Base-by-base conservation (phyloP, 306 rosid species). In the Cucurbita moschata region DNA sequence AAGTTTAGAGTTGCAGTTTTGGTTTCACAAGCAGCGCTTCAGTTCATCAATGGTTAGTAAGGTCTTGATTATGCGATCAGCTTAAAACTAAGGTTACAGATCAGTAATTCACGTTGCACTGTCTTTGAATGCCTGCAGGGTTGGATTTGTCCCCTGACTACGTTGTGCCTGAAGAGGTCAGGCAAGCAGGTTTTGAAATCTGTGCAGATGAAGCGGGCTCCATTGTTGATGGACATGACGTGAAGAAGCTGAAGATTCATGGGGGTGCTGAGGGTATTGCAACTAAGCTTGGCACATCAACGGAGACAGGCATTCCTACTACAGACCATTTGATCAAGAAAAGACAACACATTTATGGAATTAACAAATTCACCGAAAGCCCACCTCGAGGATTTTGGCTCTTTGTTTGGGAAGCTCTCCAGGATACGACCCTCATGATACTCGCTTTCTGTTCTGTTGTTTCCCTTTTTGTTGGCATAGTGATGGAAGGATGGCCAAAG, bases 1-100 rank as follows among this genome's bases (percentile, higher is more conserved):
- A 94, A 94, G 85, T 91, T 94, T 82, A 85, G 97, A 88, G 96
- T 94, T 76, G 99, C 99, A 70, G 94, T 94, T 81, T 82, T 94
- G 88, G 99, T 94, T 78, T 94, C 99, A 44, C 97, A 94, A 89
- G 99, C 99, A 71, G 99, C 99, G 13, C 99, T 94, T 69, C 97
- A 94, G 81, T 94, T 94, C 82, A 91, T 94, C 75, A 87, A 91
- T 58, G 97, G 99, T 91, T 82, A 81, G 86, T 86, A 82, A 81
- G 86, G 47, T 51, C 42, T 70, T 15, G 44, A 26, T 70, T 50
- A 26, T 47, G 43, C 12, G 75, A 78, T 63, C 40, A 63, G 39
- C 65, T 49, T 10, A 5, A 18, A 40, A 79, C 39, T 64, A 51
- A 37, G 7, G 16, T 38, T 78, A 64, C 12, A 62, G 53, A 49